A percentile compares a stretch with the other conserved stretches of the same genome.
Conservation (phyloP, 2,329 filamentous ascomycete species). For the Trichophyton verrucosum region DNA sequence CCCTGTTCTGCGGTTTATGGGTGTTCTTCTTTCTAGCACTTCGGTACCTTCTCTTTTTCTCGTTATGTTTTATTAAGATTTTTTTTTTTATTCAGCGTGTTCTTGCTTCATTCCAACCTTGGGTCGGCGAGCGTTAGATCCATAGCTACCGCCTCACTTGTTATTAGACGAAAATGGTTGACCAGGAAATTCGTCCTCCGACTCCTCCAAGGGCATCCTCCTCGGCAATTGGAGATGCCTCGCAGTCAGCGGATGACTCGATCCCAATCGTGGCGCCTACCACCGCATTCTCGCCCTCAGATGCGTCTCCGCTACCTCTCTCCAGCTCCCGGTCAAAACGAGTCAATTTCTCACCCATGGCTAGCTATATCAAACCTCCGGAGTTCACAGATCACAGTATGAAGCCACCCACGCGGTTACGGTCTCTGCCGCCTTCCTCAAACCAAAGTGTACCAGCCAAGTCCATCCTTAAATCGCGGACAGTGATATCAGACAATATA, state of each 20-base stretch:
- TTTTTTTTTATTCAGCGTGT: neutral
- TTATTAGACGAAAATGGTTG: neutral
- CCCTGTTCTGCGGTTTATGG: neutral
- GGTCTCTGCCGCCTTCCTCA: conserved; percentile 35
- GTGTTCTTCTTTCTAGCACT: neutral
- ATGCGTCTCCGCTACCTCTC: conserved; percentile 20
- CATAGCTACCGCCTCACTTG: neutral
- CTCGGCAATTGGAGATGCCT: conserved; percentile 13
- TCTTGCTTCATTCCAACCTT: neutral
- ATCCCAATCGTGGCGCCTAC: neutral
- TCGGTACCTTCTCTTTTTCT: neutral
- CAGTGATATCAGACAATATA: conserved; percentile 31
- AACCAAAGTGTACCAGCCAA: conserved; percentile 47
- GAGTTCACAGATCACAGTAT: conserved; percentile 17
- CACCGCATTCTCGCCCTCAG: neutral
- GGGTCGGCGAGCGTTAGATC: neutral
- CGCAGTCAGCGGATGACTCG: conserved; percentile 27
- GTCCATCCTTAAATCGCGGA: conserved; percentile 66
- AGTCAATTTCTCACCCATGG: conserved; percentile 51
- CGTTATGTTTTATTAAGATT: neutral
- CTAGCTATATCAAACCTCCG: conserved; percentile 42
- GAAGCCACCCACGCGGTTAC: conserved; percentile 32
- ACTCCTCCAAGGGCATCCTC: conserved; percentile 38
- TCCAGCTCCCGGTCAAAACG: conserved; percentile 39
- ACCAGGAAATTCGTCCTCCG: conserved; percentile 37